phyloP scores from a whole-genome alignment of 169 alveolate species.

The Cryptosporidium tyzzeri region DNA sequence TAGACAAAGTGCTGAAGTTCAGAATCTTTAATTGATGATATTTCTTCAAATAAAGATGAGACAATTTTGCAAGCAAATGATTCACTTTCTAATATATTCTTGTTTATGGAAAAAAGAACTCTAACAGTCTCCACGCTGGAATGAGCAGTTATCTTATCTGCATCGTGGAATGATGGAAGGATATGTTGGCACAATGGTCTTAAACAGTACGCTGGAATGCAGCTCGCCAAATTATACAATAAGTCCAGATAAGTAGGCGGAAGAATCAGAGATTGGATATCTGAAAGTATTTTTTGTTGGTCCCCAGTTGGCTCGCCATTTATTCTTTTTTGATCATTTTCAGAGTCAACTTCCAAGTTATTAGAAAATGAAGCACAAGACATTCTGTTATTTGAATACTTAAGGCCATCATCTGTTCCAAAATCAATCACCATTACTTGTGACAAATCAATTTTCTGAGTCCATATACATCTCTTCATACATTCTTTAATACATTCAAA shows the following conservation, averaged over 20 bases:
- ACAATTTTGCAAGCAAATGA: constrained; percentile 53
- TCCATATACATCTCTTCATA: constrained; percentile 67
- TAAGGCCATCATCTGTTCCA: constrained; percentile 9
- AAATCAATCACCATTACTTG: background rate
- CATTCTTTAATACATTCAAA: constrained; percentile 68
- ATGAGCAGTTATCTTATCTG: constrained; percentile 51
- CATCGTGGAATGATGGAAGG: constrained; percentile 70
- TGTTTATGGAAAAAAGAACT: constrained; percentile 50
- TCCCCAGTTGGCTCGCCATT: background rate
- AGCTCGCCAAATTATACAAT: constrained; percentile 22
- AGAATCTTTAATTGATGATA: constrained; percentile 40
- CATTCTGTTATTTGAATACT: background rate
- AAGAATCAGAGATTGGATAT: constrained; percentile 54
- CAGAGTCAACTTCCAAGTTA: background rate
- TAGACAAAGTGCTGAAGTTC: constrained; percentile 60
- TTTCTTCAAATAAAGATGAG: constrained; percentile 70
- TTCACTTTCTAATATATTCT: constrained; percentile 43
- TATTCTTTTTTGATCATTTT: background rate
- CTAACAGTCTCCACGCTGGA: constrained; percentile 60
- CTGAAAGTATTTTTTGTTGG: background rate
- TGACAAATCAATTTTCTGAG: constrained; percentile 38
- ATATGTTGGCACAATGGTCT: constrained; percentile 72
- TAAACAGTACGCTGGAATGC: constrained; percentile 63
- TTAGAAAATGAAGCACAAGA: background rate
- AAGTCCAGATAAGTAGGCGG: constrained; percentile 36